These are phyloP conservation scores for Trichoderma citrinoviride DNA, from an alignment of 2,329 filamentous ascomycete species.

Conservation along the genomic window DNA sequence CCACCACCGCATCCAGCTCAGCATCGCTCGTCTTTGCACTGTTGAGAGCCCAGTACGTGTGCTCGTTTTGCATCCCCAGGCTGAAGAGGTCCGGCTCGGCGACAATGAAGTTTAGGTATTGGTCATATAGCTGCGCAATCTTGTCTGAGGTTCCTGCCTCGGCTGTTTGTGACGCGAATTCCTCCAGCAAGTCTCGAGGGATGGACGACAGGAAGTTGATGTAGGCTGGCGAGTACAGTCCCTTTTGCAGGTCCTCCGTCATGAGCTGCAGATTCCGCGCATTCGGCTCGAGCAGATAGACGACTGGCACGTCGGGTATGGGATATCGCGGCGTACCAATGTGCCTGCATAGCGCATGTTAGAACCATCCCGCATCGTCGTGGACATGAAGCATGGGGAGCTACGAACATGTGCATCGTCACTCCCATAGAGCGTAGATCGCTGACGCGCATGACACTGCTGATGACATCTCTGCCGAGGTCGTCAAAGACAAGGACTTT, in stretches of 20 bases:
- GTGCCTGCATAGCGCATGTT: slow-evolving; percentile 54
- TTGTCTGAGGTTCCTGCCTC: slow-evolving; percentile 80
- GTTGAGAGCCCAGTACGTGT: slow-evolving; percentile 95
- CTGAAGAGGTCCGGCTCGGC: slow-evolving; percentile 95
- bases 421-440: slow-evolving; percentile 93
- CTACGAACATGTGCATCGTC: slow-evolving; percentile 86
- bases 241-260: slow-evolving; percentile 79
- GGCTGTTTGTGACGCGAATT: slow-evolving; percentile 88
- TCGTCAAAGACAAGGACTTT: slow-evolving; percentile 97
- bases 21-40: slow-evolving; percentile 88
- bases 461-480: slow-evolving; percentile 88
- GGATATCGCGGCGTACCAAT: slow-evolving; percentile 78
- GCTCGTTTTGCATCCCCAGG: slow-evolving; percentile 82
- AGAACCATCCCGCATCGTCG: not conserved
- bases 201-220: slow-evolving; percentile 97
- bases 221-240: slow-evolving; percentile 88
- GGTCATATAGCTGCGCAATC: slow-evolving; percentile 90
- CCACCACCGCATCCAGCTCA: slow-evolving; percentile 80
- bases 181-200: slow-evolving; percentile 84
- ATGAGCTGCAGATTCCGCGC: slow-evolving; percentile 76
- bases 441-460: slow-evolving; percentile 89
- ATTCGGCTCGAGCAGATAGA: slow-evolving; percentile 94
- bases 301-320: slow-evolving; percentile 93
- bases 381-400: not conserved
- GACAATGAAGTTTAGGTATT: slow-evolving; percentile 97